These are phyloP conservation scores for Actinomortierella wolfii DNA, from an alignment of 371 early-diverging fungal genomes.

Conservation along the genomic window DNA sequence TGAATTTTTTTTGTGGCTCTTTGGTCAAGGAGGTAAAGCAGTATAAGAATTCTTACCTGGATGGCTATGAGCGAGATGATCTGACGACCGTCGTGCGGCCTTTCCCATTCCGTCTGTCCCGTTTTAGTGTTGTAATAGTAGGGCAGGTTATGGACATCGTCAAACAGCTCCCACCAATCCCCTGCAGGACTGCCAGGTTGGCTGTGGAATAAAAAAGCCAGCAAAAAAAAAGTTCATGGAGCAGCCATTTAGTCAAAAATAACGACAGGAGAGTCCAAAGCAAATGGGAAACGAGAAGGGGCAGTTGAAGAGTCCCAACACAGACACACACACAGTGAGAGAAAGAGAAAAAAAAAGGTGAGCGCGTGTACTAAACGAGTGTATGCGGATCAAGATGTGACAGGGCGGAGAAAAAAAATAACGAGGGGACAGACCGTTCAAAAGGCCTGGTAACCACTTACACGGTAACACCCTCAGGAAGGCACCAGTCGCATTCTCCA, in stretches of 20 bases:
- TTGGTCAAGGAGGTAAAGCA: neutral
- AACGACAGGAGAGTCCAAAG: slow-evolving; percentile 4
- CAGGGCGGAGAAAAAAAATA: slow-evolving; percentile 4
- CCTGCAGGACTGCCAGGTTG: slow-evolving; percentile 66
- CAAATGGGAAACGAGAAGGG: slow-evolving; percentile 4
- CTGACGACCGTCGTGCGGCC: slow-evolving; percentile 67
- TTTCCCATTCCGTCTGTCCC: slow-evolving; percentile 84
- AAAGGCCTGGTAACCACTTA: slow-evolving; percentile 28
- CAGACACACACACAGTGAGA: too few relatives aligned
- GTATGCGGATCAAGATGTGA: too few relatives aligned
- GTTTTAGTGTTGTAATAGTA: slow-evolving; percentile 91
- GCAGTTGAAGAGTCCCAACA: too few relatives aligned
- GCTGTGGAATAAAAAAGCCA: slow-evolving; percentile 36
- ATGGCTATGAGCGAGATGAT: slow-evolving; percentile 81
- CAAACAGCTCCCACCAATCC: slow-evolving; percentile 96
- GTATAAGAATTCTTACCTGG: slow-evolving; percentile 48
- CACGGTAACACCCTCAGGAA: slow-evolving; percentile 54
- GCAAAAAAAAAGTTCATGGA: slow-evolving; percentile 2
- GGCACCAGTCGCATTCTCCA: slow-evolving; percentile 57
- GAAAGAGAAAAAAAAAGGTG: slow-evolving; percentile 54
- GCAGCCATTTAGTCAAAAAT: slow-evolving; percentile 17
- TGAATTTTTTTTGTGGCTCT: slow-evolving; percentile 5
- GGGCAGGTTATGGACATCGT: slow-evolving; percentile 77
- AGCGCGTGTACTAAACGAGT: slow-evolving; percentile 55
- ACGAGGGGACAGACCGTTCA: too few relatives aligned